These are phyloP conservation scores for Cupressus sempervirens DNA, from an alignment of 75 land plant genomes.

Conservation along the genomic window DNA sequence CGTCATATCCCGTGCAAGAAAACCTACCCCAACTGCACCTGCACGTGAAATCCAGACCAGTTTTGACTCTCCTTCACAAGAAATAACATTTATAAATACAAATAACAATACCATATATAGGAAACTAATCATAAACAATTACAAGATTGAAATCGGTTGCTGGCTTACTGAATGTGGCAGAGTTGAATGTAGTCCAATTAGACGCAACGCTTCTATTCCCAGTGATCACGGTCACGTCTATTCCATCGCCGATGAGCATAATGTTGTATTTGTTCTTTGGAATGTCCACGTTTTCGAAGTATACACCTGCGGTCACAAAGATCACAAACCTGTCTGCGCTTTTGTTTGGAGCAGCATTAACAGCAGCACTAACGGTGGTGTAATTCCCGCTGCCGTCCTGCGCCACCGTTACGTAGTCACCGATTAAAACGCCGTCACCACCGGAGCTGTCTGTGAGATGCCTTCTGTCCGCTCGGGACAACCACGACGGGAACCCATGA, in stretches of 20 bases:
- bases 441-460: too few species aligned
- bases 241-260: constrained; percentile 68
- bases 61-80: too few species aligned
- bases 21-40: background rate
- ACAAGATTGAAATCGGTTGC: too few species aligned
- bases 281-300: constrained; percentile 51
- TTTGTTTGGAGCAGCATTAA: constrained; percentile 16
- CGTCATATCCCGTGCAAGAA: background rate
- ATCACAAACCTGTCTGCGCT: constrained; percentile 10
- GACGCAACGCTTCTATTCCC: constrained; percentile 43
- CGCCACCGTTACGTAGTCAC: too few species aligned
- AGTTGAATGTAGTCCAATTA: background rate
- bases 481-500: constrained; percentile 19
- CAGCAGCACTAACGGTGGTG: background rate
- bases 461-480: constrained; percentile 14
- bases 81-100: too few species aligned
- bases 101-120: too few species aligned
- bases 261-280: constrained; percentile 43
- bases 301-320: constrained; percentile 15
- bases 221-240: constrained; percentile 54
- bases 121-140: too few species aligned
- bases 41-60: too few species aligned
- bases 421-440: too few species aligned
- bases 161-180: constrained; percentile 17
- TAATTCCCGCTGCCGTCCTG: constrained; percentile 20